These are phyloP conservation scores for Solanum virginianum DNA, from an alignment of 257 asterid species.

Conservation along the genomic window DNA sequence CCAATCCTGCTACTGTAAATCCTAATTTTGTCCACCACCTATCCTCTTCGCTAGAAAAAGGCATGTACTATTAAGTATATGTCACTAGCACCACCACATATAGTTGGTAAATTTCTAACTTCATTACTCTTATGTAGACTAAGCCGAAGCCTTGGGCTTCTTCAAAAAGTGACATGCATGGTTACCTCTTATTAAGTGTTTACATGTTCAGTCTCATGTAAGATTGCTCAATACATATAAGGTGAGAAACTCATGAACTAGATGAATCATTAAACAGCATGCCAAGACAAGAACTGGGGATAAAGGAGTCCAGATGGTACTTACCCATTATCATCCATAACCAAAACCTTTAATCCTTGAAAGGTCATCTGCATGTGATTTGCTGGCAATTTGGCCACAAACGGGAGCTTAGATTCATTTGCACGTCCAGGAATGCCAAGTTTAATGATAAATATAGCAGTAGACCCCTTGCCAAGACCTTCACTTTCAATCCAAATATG, in stretches of 20 bases:
- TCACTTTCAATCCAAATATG: conserved; percentile 94
- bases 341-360: conserved; percentile 71
- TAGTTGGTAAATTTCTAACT: background rate
- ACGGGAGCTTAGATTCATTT: conserved; percentile 42
- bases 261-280: background rate
- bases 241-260: background rate
- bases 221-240: background rate
- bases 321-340: conserved; percentile 89
- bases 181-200: background rate
- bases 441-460: conserved; percentile 60
- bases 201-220: background rate
- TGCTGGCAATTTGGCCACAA: conserved; percentile 34
- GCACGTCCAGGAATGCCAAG: conserved; percentile 65
- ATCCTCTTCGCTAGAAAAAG: background rate
- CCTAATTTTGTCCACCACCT: background rate
- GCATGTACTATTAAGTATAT: background rate
- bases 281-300: background rate
- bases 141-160: background rate
- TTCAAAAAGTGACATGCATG: background rate
- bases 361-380: conserved; percentile 41
- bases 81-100: background rate
- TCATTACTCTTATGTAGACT: background rate
- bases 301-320: background rate
- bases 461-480: conserved; percentile 84
- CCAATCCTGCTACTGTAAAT: background rate